phyloP scores from a whole-genome alignment of 2,329 filamentous ascomycete genomes.

The Blumeriella jaapii region DNA sequence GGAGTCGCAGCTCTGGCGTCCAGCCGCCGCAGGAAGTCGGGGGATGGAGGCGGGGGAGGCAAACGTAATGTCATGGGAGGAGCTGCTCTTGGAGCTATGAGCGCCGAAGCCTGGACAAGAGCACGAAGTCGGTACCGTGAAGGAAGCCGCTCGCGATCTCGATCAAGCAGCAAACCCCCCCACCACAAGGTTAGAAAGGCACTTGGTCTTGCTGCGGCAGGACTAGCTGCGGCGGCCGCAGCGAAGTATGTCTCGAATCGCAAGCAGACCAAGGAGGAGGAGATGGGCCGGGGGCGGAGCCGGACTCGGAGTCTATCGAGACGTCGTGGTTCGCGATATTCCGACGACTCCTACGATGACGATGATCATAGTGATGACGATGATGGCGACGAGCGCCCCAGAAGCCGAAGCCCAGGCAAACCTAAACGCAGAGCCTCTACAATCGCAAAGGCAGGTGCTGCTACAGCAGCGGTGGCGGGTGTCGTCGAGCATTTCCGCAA shows the following conservation, averaged over 20 bases:
- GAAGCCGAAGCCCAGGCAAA: conserved; percentile 33
- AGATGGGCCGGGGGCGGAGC: conserved; percentile 40
- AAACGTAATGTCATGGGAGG: conserved; percentile 32
- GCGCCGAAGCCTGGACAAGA: conserved; percentile 47
- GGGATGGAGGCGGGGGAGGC: conserved; percentile 22
- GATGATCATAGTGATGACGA: too few species aligned
- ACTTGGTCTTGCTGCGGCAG: conserved; percentile 50
- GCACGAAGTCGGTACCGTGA: conserved; percentile 51
- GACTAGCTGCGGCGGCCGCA: conserved; percentile 52
- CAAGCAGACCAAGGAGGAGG: conserved; percentile 49
- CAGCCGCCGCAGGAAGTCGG: conserved; percentile 37
- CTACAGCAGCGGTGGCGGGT: conserved; percentile 45
- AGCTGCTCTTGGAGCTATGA: conserved; percentile 50
- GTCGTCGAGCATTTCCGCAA: conserved; percentile 45
- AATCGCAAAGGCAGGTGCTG: conserved; percentile 32
- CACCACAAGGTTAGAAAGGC: conserved; percentile 46
- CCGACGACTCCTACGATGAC: conserved; percentile 22
- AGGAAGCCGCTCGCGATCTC: conserved; percentile 30
- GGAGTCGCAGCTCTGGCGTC: conserved; percentile 48
- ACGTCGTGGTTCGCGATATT: conserved; percentile 32
- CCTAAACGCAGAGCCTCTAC: conserved; percentile 33
- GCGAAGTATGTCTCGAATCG: conserved; percentile 51
- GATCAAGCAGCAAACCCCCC: conserved; percentile 26
- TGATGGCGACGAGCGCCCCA: conserved; percentile 24
- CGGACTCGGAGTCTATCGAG: conserved; percentile 35